Evolutionary conservation across 192 early-diverging fungal genomes (phyloP), one percentile per base, ranked within the genome.

Genomic region (Linnemannia exigua): DNA sequence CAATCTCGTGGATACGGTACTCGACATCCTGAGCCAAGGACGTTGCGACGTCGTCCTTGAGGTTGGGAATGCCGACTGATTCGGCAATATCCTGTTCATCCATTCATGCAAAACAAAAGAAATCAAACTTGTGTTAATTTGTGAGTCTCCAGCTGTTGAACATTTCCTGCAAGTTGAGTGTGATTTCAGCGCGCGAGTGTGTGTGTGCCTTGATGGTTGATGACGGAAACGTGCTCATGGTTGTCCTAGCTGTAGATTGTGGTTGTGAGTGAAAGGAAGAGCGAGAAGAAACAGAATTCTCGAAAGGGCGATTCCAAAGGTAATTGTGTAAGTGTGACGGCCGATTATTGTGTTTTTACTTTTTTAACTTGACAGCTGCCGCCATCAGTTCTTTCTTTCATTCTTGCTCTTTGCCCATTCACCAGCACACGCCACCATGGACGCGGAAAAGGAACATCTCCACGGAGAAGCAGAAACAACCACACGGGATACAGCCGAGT

Each of bases 11-110:
- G 70, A 99, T 80, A 46, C 98, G 91, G 88, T 98, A 99, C 87
- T 99, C 98, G 38, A 97, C 96, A 81, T 99, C 98, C 69, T 96
- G 94, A 8, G 96, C 91, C 75, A 99, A 84, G 5, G 95, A 95
- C 2, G 88, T 87, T 8, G 97, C 95, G 7, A 98, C 96, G 47
- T 95, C 94, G 68, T 98, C 97, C 84, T 96, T 97, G 50, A 98
- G 90, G 67, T 92, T 94, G 35, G 93, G 87, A 41, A 98, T 91
- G 28, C 97, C 97, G 16, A 95, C 88, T 0, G 96, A 91, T 81
- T 99, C 97, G 54, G 97, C 94, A 71, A 97, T 95, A 86, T 91
- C 94, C 90, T 94, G 88, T 41, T 38, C 36, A 25, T 38, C 68
- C 68, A 70, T 41, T 38, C 33, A 36, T 5, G 22, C 68, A 38